Evolutionary conservation across 2,329 filamentous ascomycete genomes (phyloP).

Genomic region (Epichloe amarillans): DNA sequence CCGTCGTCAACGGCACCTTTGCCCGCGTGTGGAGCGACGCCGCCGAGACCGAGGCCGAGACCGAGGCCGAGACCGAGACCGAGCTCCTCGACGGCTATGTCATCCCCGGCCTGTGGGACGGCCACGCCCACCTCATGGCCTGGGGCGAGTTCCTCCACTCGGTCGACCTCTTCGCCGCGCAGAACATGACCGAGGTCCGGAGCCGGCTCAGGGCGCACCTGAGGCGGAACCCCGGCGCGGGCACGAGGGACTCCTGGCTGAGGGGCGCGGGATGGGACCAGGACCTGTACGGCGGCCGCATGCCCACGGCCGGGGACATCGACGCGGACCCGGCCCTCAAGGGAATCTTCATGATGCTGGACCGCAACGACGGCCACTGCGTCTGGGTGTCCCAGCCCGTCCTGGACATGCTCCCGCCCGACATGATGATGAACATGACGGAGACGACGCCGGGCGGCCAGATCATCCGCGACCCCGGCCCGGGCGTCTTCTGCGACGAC

Average conservation of each 20-base stretch:
- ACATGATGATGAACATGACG: slow-evolving; percentile 28
- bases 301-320: slow-evolving; percentile 51
- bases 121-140: slow-evolving; percentile 52
- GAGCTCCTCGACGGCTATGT: slow-evolving; percentile 31
- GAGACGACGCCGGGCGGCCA: slow-evolving; percentile 50
- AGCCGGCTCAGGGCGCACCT: slow-evolving; percentile 39
- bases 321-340: slow-evolving; percentile 36
- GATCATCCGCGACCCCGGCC: slow-evolving; percentile 44
- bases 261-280: slow-evolving; percentile 61
- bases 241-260: slow-evolving; percentile 45
- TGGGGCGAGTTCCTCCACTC: slow-evolving; percentile 57
- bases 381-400: slow-evolving; percentile 55
- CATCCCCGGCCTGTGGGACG: slow-evolving; percentile 57
- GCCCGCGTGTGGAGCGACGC: slow-evolving; percentile 29
- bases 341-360: slow-evolving; percentile 52
- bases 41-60: no score
- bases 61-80: no score
- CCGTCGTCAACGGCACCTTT: slow-evolving; percentile 38
- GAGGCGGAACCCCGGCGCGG: slow-evolving; percentile 32
- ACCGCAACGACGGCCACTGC: slow-evolving; percentile 58
- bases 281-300: slow-evolving; percentile 41
- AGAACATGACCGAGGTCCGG: slow-evolving; percentile 41
- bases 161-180: slow-evolving; percentile 47
- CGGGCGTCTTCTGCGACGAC: slow-evolving; percentile 62
- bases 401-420: slow-evolving; percentile 46